A percentile compares a stretch with the other conserved stretches of the same genome.
phyloP scores from a whole-genome alignment of 2,329 filamentous ascomycete species.

The Cladobotryum protrusum region DNA sequence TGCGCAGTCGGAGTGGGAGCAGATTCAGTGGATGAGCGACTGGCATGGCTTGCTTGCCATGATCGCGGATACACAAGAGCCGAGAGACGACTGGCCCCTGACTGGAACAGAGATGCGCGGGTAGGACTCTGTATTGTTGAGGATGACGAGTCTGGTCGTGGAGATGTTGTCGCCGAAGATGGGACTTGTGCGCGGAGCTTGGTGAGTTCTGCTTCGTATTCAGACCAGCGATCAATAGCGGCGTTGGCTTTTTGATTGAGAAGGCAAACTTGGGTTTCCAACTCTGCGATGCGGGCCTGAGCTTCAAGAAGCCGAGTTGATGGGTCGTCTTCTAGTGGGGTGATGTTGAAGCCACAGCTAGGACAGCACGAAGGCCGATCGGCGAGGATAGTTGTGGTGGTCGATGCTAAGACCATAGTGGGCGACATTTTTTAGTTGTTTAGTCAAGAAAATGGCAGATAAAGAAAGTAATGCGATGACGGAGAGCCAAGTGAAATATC shows the following conservation, averaged over 20 bases:
- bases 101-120: constrained; percentile 40
- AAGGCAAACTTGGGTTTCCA: constrained; percentile 63
- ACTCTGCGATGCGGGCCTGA: constrained; percentile 57
- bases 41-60: constrained; percentile 26
- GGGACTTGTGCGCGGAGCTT: constrained; percentile 42
- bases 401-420: constrained; percentile 26
- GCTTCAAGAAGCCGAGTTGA: constrained; percentile 44
- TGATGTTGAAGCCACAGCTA: constrained; percentile 41
- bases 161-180: neutral
- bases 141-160: constrained; percentile 5
- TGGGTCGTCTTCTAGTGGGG: constrained; percentile 24
- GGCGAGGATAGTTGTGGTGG: constrained; percentile 18
- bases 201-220: constrained; percentile 74
- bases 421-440: constrained; percentile 13
- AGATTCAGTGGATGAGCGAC: constrained; percentile 18
- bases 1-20: constrained; percentile 16
- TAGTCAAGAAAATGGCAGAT: neutral
- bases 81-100: constrained; percentile 39
- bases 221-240: constrained; percentile 59
- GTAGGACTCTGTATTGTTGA: constrained; percentile 23
- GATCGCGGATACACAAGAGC: constrained; percentile 42
- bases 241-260: constrained; percentile 66
- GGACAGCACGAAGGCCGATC: constrained; percentile 38
- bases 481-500: neutral
- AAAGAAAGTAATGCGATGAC: neutral